Evolutionary conservation across 805 yeast genomes (phyloP), one percentile per base, ranked within the genome.

Genomic region (Ogataea thermomethanolica): DNA sequence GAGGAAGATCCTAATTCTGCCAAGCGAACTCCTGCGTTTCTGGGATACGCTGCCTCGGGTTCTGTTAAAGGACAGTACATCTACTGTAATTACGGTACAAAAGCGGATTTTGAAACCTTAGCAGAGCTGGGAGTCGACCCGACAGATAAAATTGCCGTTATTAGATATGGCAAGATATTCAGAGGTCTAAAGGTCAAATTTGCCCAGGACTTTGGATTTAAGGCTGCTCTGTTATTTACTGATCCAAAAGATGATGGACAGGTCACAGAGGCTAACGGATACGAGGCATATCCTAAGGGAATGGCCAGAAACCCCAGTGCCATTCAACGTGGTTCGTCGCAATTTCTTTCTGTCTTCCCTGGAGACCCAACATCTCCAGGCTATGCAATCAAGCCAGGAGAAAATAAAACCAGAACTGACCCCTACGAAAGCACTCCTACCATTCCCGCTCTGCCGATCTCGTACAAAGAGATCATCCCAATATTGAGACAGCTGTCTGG

Each of bases 311-410:
- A 84, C 55, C 90, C 90, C 26, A 75, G 83, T 6, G 66, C 84
- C 10, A 81, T 85, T 23, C 90, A 84, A 64, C 70, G 93, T 51
- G 93, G 93, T 1, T 78, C 86, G 30, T 84, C 81, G 4, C 78
- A 75, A 58, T 84, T 74, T 54, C 61, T 82, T 24, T 71, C 84
- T 4, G 59, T 58, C 34, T 64, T 69, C 4, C 89, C 90, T 1
- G 93, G 93, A 25, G 93, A 84, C 54, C 93, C 93, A 12, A 75
- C 89, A 0, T 78, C 89, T 1, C 89, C 89, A 1, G 86, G 84
- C 2, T 74, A 70, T 47, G 75, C 84, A 5, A 73, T 79, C 25
- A 73, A 70, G 34, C 77, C 84, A n/a, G 76, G 73, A 34, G 73
- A 74, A 4, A 72, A 67, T 11, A 71, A 70, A 30, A 62, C 70